These are phyloP conservation scores for Raphanus sativus DNA, from an alignment of 345 rosid species.

Conservation along the genomic window DNA sequence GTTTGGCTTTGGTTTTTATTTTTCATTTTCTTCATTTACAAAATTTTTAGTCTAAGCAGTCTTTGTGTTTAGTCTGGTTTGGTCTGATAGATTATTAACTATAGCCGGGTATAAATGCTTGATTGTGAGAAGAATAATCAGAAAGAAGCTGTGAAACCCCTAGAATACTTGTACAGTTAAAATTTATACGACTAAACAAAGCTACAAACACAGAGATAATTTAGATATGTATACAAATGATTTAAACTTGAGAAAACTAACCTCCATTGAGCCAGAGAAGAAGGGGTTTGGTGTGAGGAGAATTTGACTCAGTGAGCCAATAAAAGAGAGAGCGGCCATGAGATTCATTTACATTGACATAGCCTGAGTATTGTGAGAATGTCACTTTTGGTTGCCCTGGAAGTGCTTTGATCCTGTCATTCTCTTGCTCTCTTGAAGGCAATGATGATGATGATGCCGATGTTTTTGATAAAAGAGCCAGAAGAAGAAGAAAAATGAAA, in stretches of 20 bases:
- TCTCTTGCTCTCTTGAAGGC: conserved; percentile 51
- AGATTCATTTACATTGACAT: conserved; percentile 61
- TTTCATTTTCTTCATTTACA: not conserved
- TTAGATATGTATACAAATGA: not conserved
- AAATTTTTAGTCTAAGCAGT: not conserved
- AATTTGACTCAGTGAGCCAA: conserved; percentile 75
- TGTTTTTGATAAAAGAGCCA: not conserved
- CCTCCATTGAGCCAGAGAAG: conserved; percentile 99
- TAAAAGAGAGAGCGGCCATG: conserved; percentile 87
- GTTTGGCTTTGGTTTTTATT: not conserved
- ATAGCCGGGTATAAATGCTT: not conserved
- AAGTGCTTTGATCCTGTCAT: conserved; percentile 69
- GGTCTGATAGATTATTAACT: not conserved
- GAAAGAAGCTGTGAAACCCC: not conserved
- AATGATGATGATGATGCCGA: conserved; percentile 7
- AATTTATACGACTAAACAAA: not conserved
- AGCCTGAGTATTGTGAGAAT: conserved; percentile 86
- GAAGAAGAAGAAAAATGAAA: conserved; percentile 11
- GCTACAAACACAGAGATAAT: not conserved
- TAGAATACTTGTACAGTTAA: not conserved
- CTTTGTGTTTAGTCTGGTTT: not conserved
- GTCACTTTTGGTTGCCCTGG: conserved; percentile 82
- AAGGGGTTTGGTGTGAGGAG: conserved; percentile 72
- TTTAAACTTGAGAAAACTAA: conserved; percentile 32
- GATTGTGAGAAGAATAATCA: not conserved